Evolutionary conservation across 1,284 basidiomycete species (phyloP), one percentile per base, ranked within the genome.

Genomic region (Sporisorium iseilematis-ciliati): DNA sequence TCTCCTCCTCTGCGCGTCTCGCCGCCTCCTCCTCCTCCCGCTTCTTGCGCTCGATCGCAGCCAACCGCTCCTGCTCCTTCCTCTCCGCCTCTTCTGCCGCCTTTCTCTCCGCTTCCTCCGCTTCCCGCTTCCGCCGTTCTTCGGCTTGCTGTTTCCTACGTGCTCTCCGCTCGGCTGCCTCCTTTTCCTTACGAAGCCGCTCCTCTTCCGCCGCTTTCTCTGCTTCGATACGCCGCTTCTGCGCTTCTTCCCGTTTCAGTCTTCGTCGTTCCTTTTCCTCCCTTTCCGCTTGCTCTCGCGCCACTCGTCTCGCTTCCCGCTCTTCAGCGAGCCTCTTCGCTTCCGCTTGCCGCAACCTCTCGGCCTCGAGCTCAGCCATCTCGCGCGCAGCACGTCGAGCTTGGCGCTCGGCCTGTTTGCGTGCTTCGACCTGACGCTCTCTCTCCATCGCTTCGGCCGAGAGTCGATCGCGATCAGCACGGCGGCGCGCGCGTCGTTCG

Each of bases 1-100:
- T 65, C 51, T 72, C 65, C 23, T 67, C 62, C 12, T 76, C 75
- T 29, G 67, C 63, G 6, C 78, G 57, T 40, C 49, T 46, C 6
- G 50, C 25, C 16, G 52, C 59, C 38, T 68, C 62, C 23, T 65
- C 57, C 46, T 57, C 52, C 35, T 50, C 46, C 29, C 45, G 54
- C 41, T 48, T 63, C n/a, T 21, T 10, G 16, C 43, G 43, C 35
- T 49, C 55, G 55, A 57, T 57, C 5, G 55, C 55, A 35, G 54
- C 54, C 1, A 57, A 23, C 6, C 55, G 55, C 55, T 55, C 57
- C 35, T 57, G 55, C 18, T 52, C 72, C 16, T 41, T 40, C 8
- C 60, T 62, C 12, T 49, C 57, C 7, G 65, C 65, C 26, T 62
- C 55, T 26, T 60, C 65, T 20, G 58, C 35, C 8, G 56, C 56